These are phyloP conservation scores for Ensete glaucum DNA, from an alignment of 176 grass and related monocot species.

Conservation along the genomic window DNA sequence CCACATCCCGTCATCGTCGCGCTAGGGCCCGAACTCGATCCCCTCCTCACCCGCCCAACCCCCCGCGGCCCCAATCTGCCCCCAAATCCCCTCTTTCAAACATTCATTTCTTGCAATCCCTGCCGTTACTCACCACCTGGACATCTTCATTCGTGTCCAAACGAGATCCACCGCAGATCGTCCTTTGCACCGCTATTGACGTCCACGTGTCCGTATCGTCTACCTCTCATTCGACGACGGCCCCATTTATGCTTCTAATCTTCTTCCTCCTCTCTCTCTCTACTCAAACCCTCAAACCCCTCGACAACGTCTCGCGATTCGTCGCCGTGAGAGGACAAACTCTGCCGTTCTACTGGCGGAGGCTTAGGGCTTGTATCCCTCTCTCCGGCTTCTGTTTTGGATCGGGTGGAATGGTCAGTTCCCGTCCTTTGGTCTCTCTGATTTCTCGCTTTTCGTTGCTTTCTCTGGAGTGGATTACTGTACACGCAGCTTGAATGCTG, in stretches of 20 bases:
- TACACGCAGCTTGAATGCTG: too few species aligned
- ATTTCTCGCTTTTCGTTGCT: not conserved
- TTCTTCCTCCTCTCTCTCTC: not conserved
- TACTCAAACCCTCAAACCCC: slow-evolving; percentile 3
- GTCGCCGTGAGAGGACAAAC: not conserved
- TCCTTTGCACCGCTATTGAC: not conserved
- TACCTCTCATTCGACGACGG: not conserved
- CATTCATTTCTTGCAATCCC: not conserved
- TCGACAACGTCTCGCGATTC: not conserved
- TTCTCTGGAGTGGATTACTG: not conserved
- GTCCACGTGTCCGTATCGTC: not conserved
- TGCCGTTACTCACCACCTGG: not conserved
- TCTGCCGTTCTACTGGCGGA: not conserved
- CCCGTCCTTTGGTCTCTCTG: too few species aligned
- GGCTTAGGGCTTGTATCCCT: not conserved
- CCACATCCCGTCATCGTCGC: not conserved
- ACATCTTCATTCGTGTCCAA: not conserved
- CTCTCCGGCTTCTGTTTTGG: not conserved
- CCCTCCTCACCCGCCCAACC: not conserved
- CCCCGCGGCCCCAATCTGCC: not conserved
- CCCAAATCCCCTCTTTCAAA: not conserved
- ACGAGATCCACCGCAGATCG: not conserved
- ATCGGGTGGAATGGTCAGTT: not conserved
- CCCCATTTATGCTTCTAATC: not conserved
- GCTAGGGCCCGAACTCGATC: not conserved